Percentiles rank a stretch among this genome's conserved stretches.
phyloP scores from a whole-genome alignment of 1,284 basidiomycete species.

The Coriolopsis trogii region DNA sequence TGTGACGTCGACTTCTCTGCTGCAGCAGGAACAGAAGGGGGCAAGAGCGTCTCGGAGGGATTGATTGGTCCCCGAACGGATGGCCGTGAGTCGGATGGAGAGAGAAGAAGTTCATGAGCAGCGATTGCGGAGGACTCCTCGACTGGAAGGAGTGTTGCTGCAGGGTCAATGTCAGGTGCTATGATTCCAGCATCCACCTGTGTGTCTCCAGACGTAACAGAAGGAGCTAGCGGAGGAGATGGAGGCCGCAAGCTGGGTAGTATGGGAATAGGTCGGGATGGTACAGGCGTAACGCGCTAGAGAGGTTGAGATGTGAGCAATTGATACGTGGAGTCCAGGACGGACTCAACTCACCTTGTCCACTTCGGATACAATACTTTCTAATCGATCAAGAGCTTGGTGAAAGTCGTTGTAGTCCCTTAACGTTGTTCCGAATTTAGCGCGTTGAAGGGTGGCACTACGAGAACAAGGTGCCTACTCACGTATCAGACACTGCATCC shows the following conservation, averaged over 20 bases:
- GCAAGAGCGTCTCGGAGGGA: conserved; percentile 22
- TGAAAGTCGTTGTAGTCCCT: conserved; percentile 45
- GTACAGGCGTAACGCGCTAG: conserved; percentile 42
- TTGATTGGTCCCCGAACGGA: conserved; percentile 18
- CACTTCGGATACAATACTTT: conserved; percentile 50
- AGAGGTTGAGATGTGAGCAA: not conserved
- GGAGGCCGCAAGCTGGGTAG: conserved; percentile 33
- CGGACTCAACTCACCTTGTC: conserved; percentile 46
- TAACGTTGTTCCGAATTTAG: conserved; percentile 4
- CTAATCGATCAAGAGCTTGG: conserved; percentile 54
- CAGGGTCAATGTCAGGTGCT: conserved; percentile 18
- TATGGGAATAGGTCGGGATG: conserved; percentile 40
- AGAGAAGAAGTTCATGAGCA: conserved; percentile 37
- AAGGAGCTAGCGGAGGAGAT: conserved; percentile 29
- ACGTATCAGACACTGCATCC: conserved; percentile 44
- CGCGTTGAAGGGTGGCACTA: too few relatives aligned
- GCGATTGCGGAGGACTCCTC: conserved; percentile 19
- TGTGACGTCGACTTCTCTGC: conserved; percentile 36
- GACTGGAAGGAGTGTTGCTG: conserved; percentile 19
- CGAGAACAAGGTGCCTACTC: conserved; percentile 26
- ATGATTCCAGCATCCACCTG: conserved; percentile 11
- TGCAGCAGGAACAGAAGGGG: conserved; percentile 31
- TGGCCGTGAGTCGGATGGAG: conserved; percentile 30
- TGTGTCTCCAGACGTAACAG: conserved; percentile 22
- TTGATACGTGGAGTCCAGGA: not conserved